Evolutionary conservation across 116 monocot species (phyloP).

Genomic region (Phalaenopsis hybrid): DNA sequence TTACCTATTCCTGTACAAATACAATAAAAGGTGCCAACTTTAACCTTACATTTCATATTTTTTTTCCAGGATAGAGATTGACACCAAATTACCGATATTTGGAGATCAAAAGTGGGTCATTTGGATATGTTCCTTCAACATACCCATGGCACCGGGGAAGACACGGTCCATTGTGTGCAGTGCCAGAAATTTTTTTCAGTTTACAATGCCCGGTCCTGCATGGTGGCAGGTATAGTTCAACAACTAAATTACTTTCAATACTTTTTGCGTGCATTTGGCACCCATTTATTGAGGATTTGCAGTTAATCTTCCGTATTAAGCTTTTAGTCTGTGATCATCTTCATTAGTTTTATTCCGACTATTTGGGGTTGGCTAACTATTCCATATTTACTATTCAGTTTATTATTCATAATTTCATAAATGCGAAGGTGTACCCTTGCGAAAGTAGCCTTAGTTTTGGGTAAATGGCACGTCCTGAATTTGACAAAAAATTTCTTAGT

Average conservation of each 20-base stretch:
- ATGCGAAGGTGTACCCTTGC: too few species aligned
- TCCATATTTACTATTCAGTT: background rate
- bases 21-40: background rate
- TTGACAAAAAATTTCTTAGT: too few species aligned
- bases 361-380: background rate
- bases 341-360: background rate
- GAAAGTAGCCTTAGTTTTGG: too few species aligned
- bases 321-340: background rate
- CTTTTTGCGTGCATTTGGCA: background rate
- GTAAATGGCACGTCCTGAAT: too few species aligned
- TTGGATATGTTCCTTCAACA: conserved; percentile 99
- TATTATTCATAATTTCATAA: background rate
- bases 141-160: conserved; percentile 95
- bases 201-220: conserved; percentile 72
- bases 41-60: background rate
- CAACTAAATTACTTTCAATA: background rate
- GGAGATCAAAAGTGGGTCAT: conserved; percentile 99
- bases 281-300: background rate
- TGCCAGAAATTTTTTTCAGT: conserved; percentile 86
- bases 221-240: conserved; percentile 82
- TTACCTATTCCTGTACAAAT: background rate
- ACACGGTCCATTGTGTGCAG: conserved; percentile 99
- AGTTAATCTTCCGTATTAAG: background rate
- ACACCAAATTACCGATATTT: conserved; percentile 66
- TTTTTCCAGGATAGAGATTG: conserved; percentile 78